A percentile compares a stretch with the other conserved stretches of the same genome.
Evolutionary conservation across 73 alveolate species (phyloP).

Genomic region (Paramecium tetraurelia): DNA sequence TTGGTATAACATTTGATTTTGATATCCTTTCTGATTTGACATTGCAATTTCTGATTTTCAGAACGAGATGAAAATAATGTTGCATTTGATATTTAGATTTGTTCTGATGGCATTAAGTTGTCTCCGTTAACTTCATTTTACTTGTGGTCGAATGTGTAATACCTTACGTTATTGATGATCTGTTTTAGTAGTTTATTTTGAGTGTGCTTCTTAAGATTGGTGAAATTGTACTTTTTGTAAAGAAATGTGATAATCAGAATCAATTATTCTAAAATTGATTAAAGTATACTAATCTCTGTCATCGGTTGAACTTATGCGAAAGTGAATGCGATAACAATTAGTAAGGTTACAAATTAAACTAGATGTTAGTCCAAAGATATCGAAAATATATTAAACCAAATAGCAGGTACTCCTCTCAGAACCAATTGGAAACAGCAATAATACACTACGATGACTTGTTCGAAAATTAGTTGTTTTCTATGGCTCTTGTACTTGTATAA

Average conservation of each 20-base stretch:
- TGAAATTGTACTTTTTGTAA: background rate
- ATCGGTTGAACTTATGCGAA: background rate
- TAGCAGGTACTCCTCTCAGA: background rate
- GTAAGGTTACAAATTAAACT: background rate
- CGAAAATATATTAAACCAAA: background rate
- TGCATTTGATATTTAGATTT: background rate
- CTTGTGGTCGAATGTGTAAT: background rate
- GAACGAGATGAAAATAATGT: background rate
- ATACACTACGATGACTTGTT: background rate
- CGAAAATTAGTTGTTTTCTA: background rate
- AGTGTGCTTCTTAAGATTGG: background rate
- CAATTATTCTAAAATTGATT: background rate
- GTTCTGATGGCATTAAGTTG: background rate
- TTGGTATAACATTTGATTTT: background rate
- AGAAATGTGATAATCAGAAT: background rate
- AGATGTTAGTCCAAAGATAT: background rate
- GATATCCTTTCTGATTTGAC: background rate
- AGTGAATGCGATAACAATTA: background rate
- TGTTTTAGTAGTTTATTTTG: background rate
- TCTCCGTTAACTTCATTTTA: background rate
- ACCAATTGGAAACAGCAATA: background rate
- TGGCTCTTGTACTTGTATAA: background rate
- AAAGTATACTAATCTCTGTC: background rate
- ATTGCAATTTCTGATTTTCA: background rate
- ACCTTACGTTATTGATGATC: background rate